Percentiles rank a stretch among this genome's conserved stretches.
Conservation (phyloP, 306 rosid species). For the Bauhinia variegata region DNA sequence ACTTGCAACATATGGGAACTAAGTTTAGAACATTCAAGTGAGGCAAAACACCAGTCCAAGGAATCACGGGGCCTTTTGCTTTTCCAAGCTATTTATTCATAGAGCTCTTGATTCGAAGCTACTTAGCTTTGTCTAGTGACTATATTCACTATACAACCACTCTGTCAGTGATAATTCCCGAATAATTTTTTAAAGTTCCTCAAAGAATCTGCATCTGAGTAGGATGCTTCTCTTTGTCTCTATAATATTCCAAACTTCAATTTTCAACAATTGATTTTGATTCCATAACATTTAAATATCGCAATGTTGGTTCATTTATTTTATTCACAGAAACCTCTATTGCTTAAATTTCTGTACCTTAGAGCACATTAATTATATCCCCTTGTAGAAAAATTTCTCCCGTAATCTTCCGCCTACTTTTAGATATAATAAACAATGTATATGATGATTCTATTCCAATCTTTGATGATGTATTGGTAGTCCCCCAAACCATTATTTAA, state of each 20-base stretch:
- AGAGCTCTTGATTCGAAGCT: constrained; percentile 51
- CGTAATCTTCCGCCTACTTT: constrained; percentile 39
- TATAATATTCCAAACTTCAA: constrained; percentile 23
- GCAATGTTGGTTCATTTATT: constrained; percentile 31
- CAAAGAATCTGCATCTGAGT: constrained; percentile 41
- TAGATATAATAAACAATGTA: constrained; percentile 46
- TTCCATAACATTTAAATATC: constrained; percentile 7
- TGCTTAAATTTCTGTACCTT: no score
- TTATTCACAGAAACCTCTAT: constrained; percentile 54
- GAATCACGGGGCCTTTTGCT: constrained; percentile 50
- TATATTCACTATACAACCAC: constrained; percentile 52
- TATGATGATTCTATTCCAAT: constrained; percentile 74
- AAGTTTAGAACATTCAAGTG: constrained; percentile 39
- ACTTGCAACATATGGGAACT: constrained; percentile 33
- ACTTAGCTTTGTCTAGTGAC: constrained; percentile 52
- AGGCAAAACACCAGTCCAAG: constrained; percentile 41
- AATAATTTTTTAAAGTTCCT: constrained; percentile 29
- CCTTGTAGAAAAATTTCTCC: neutral
- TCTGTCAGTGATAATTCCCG: constrained; percentile 60
- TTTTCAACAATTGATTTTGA: constrained; percentile 40
- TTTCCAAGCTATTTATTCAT: constrained; percentile 48
- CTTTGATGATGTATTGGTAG: constrained; percentile 44
- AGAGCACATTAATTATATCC: constrained; percentile 51
- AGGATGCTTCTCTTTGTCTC: constrained; percentile 49
- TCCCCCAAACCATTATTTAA: constrained; percentile 26